Evolutionary conservation across 2,329 filamentous ascomycete genomes (phyloP), one percentile per base, ranked within the genome.

Genomic region (Myriangium duriaei): DNA sequence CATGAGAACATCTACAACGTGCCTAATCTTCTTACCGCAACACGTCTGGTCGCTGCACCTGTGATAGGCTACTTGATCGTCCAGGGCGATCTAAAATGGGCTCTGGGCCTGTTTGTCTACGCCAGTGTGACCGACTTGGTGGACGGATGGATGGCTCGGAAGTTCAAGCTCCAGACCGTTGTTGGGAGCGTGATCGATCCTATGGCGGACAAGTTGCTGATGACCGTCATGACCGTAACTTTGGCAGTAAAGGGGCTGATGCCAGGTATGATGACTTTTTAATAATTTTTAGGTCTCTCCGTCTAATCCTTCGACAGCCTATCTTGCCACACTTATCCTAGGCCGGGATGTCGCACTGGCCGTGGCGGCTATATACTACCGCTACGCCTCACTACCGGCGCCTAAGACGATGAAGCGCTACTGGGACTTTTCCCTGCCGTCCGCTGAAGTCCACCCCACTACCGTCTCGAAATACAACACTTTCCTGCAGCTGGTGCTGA

Each of bases 1-100:
- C 83, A 79, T 56, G 91, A 98, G 62, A 86, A 98, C 55, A 94
- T 98, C 54, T 95, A 93, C 65, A 98, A 85, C 24, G 55, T 98
- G n/a, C 91, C 91, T 29, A 98, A 98, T 56, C 69, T 93, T 44
- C 71, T 98, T 37, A 98, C 91, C 1, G 78, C 88, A 48, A 83
- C 85, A 2, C 81, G 91, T 2, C 74, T 98, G 28, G 56, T 83
- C 35, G 80, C 83, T 1, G 83, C 91, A 1, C 91, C 91, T 0
- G 68, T 81, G 18, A 76, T 95, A 32, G 91, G 88, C 40, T 96
- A 94, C 56, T 74, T 91, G 14, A 79, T 98, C 41, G 69, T 96
- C 2, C 74, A 92, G 49, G 80, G 91, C 54, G 72, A 86, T 30
- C 80, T 92, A 55, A 69, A 72, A 19, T 77, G 76, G 62, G 86